Percentiles rank a stretch among this genome's conserved stretches.
phyloP scores from a whole-genome alignment of 441 rosid genomes.

The Daphne laureola region DNA sequence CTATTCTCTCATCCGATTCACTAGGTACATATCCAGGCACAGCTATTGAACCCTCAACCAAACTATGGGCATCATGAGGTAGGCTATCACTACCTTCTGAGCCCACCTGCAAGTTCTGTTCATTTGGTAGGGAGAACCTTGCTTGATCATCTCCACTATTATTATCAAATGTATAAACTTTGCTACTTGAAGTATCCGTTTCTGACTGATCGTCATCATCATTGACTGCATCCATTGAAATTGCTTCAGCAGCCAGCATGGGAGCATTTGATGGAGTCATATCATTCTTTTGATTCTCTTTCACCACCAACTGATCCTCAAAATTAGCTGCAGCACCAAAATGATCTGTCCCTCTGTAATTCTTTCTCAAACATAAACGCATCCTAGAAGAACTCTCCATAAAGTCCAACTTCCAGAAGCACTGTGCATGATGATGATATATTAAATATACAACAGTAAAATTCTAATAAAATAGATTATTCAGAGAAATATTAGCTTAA shows the following conservation, averaged over 20 bases:
- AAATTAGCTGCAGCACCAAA: conserved; percentile 90
- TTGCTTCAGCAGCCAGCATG: conserved; percentile 83
- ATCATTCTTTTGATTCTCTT: conserved; percentile 39
- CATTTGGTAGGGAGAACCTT: conserved; percentile 38
- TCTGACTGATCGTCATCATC: conserved; percentile 86
- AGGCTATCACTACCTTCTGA: conserved; percentile 43
- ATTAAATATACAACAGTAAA: conserved; percentile 1
- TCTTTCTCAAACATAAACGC: conserved; percentile 84
- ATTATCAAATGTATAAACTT: conserved; percentile 33
- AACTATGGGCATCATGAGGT: conserved; percentile 40
- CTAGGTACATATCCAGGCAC: conserved; percentile 91
- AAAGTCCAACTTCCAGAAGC: conserved; percentile 96
- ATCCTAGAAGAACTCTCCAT: conserved; percentile 97
- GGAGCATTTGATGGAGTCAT: conserved; percentile 55
- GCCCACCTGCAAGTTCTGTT: conserved; percentile 40
- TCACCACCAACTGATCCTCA: conserved; percentile 51
- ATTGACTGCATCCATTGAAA: conserved; percentile 59
- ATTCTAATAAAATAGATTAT: too few species aligned
- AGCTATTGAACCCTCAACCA: conserved; percentile 49
- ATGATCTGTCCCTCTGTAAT: conserved; percentile 85
- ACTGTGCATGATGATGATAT: conserved; percentile 33
- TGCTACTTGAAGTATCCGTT: conserved; percentile 50
- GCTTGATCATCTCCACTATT: conserved; percentile 34
- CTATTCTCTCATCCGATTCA: conserved; percentile 85
- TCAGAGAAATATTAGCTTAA: too few species aligned